Percentiles rank a stretch among this genome's conserved stretches.
Evolutionary conservation across 148 eudicot genomes (phyloP).

Genomic region (Vaccinium darrowii): DNA sequence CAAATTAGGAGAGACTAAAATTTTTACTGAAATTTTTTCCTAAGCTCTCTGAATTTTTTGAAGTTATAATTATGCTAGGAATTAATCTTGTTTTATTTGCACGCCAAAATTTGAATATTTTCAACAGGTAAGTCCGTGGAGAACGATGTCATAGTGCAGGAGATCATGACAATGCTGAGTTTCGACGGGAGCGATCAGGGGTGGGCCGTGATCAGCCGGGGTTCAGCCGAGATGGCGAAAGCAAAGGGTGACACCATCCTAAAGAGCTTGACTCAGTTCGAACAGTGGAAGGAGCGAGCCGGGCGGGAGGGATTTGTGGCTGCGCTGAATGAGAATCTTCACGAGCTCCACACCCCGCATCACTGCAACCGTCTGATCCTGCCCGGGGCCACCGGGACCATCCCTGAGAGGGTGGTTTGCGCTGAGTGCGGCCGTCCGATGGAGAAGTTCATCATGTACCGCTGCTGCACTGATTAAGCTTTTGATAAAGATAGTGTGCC

Average conservation of each 20-base stretch:
- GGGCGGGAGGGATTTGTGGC: conserved; percentile 47
- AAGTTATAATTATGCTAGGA: not conserved
- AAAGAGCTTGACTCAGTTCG: conserved; percentile 36
- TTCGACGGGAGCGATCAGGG: conserved; percentile 72
- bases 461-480: conserved; percentile 74
- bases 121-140: conserved; percentile 17
- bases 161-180: conserved; percentile 51
- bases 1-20: not conserved
- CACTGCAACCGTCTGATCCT: conserved; percentile 82
- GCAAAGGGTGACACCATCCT: conserved; percentile 46
- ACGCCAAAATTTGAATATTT: not conserved
- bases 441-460: conserved; percentile 93
- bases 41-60: not conserved
- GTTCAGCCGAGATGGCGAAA: conserved; percentile 49
- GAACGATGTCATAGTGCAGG: conserved; percentile 43
- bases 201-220: conserved; percentile 71
- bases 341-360: conserved; percentile 53
- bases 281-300: conserved; percentile 51
- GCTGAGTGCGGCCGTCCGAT: conserved; percentile 73
- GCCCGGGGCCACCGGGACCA: conserved; percentile 51
- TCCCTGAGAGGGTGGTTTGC: conserved; percentile 57
- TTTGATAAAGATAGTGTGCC: not conserved
- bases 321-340: conserved; percentile 46
- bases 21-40: not conserved
- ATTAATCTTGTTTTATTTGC: too few species aligned